phyloP scores from a whole-genome alignment of 192 early-diverging fungal species.

The Coemansia sp. region DNA sequence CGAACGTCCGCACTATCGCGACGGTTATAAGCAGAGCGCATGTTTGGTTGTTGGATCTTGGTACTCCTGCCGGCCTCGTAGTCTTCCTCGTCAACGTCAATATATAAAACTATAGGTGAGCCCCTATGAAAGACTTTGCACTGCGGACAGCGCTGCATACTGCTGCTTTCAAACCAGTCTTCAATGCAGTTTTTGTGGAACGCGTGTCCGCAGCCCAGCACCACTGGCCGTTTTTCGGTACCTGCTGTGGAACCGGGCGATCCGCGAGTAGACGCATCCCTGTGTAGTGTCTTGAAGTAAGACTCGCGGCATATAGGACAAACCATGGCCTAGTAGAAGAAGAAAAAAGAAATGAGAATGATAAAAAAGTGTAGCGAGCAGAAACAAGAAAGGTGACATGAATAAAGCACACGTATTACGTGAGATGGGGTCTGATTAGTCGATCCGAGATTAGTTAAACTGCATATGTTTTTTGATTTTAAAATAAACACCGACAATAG shows the following conservation, averaged over 20 bases:
- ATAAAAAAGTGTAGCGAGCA: not conserved
- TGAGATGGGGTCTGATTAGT: not conserved
- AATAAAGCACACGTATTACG: not conserved
- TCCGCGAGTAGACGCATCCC: not conserved
- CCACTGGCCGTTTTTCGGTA: not conserved
- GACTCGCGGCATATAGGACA: not conserved
- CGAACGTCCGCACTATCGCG: not conserved
- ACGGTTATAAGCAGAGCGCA: not conserved
- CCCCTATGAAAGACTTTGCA: not conserved
- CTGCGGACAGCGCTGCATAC: not conserved
- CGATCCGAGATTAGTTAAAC: not conserved
- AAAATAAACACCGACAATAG: not conserved
- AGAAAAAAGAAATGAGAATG: not conserved
- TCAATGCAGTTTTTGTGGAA: slow-evolving; percentile 8
- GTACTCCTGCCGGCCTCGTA: not conserved
- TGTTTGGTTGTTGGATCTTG: not conserved
- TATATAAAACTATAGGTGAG: not conserved
- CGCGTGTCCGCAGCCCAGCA: slow-evolving; percentile 2
- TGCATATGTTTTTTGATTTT: not conserved
- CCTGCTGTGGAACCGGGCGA: not conserved
- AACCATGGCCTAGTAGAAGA: not conserved
- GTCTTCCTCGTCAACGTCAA: slow-evolving; percentile 6
- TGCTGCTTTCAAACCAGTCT: not conserved
- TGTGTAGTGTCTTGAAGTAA: not conserved
- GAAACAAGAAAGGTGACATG: not conserved